Evolutionary conservation across 345 rosid genomes (phyloP), one percentile per base, ranked within the genome.

Genomic region (Erysimum cheiranthoides): DNA sequence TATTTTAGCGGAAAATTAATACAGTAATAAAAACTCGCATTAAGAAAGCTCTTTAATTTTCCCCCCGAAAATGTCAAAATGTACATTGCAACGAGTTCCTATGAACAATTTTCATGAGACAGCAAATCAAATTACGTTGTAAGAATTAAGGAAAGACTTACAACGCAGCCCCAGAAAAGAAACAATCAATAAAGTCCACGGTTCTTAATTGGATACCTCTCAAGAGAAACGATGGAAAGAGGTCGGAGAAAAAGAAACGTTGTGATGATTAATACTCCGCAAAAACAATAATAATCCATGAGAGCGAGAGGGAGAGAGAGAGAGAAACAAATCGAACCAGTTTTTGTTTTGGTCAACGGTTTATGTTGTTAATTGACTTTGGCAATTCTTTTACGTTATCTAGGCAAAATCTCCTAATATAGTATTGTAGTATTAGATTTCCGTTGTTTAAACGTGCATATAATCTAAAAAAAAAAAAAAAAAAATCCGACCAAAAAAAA

Each of bases 111-210:
- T 21, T 51, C 21, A 4, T 1, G 18, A 62, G 17, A 25, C 0
- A 17, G 56, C 30, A 65, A 2, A 65, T 25, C 14, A 36, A 68
- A 38, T 75, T 30, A 76, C 49, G 70, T 68, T 75, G 8, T 42
- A 34, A 61, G 57, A 5, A 68, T n/a, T n/a, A 21, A 51, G 42
- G 66, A 70, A 70, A 53, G 80, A 69, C 51, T 70, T 76, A 0
- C 13, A 69, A 69, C 1, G 40, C 69, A 68, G 61, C 18, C 74
- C 64, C 79, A 62, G 65, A 61, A 52, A 59, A n/a, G 10, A 56
- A 68, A 75, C 38, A 14, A 36, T 10, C 60, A 12, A 61, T 4
- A 47, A 71, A 73, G 34, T 61, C 79, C 42, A 60, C 61, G 10
- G 21, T 14, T 47, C 9, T 38, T 11, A 10, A 10, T 27, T 46